Conservation (phyloP, 441 rosid genomes). For the Mallotus repandus region DNA sequence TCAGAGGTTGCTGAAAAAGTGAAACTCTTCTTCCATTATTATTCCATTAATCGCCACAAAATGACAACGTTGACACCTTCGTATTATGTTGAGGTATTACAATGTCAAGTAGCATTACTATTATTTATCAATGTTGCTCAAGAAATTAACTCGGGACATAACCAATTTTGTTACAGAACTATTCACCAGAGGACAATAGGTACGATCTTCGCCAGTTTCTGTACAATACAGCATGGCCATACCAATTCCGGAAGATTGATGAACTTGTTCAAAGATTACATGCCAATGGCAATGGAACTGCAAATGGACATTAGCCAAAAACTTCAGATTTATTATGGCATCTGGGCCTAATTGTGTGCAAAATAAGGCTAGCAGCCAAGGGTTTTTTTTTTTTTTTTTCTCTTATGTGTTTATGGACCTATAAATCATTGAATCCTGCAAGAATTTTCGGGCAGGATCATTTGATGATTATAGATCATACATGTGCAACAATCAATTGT, state of each 20-base stretch:
- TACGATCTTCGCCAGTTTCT: conserved; percentile 88
- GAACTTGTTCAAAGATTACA: conserved; percentile 59
- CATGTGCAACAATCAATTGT: background rate
- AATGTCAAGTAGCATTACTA: background rate
- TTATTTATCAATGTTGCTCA: background rate
- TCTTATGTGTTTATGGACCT: background rate
- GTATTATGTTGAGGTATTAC: conserved; percentile 85
- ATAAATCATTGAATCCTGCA: background rate
- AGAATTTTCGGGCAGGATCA: background rate
- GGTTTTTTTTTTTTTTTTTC: too few species aligned
- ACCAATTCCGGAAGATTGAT: conserved; percentile 82
- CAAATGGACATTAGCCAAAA: conserved; percentile 12
- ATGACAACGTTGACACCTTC: conserved; percentile 94
- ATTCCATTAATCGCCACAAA: conserved; percentile 92
- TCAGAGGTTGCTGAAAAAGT: conserved; percentile 29
- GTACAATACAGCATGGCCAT: conserved; percentile 82
- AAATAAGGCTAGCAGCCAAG: background rate
- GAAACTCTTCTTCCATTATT: conserved; percentile 88
- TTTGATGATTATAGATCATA: background rate
- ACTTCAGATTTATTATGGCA: conserved; percentile 15
- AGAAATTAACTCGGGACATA: background rate
- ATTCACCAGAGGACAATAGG: conserved; percentile 95
- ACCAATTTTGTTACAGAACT: conserved; percentile 51
- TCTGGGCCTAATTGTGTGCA: background rate
- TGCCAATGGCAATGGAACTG: conserved; percentile 45